phyloP scores from a whole-genome alignment of 345 rosid species.

The Citrus cavaleriei region DNA sequence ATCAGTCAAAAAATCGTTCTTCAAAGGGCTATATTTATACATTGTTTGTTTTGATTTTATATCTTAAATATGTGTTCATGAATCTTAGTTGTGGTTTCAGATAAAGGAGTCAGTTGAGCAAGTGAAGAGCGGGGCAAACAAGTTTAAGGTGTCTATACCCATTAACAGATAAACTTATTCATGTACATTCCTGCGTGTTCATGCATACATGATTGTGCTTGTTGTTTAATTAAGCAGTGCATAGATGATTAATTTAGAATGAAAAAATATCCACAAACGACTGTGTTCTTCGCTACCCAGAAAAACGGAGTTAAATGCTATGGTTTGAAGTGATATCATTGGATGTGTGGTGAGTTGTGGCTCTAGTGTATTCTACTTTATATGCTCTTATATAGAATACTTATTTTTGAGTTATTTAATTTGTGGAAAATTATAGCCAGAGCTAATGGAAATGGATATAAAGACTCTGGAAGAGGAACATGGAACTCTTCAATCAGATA shows the following conservation, averaged over 20 bases:
- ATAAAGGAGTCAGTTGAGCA: slow-evolving; percentile 44
- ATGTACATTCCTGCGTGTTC: background rate
- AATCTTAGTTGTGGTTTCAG: slow-evolving; percentile 36
- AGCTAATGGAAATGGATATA: slow-evolving; percentile 46
- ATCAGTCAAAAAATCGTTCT: background rate
- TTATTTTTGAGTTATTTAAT: background rate
- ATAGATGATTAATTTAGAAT: background rate
- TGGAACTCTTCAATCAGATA: slow-evolving; percentile 49
- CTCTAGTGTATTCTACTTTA: background rate
- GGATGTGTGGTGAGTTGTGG: background rate
- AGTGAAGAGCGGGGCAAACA: slow-evolving; percentile 41
- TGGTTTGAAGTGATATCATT: background rate
- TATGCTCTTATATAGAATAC: background rate
- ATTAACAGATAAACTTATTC: background rate
- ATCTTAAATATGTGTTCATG: slow-evolving; percentile 7
- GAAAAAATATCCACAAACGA: background rate
- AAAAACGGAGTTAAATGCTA: background rate
- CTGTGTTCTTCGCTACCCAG: background rate
- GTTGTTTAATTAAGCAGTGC: background rate
- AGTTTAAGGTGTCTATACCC: slow-evolving; percentile 43
- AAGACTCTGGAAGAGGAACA: slow-evolving; percentile 53
- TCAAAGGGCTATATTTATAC: background rate
- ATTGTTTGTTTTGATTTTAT: background rate
- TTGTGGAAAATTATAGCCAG: slow-evolving; percentile 42
- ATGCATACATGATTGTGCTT: slow-evolving; percentile 5